Percentiles rank a stretch among this genome's conserved stretches.
phyloP scores from a whole-genome alignment of 2,329 filamentous ascomycete genomes.

The Myrmaecium sp. region DNA sequence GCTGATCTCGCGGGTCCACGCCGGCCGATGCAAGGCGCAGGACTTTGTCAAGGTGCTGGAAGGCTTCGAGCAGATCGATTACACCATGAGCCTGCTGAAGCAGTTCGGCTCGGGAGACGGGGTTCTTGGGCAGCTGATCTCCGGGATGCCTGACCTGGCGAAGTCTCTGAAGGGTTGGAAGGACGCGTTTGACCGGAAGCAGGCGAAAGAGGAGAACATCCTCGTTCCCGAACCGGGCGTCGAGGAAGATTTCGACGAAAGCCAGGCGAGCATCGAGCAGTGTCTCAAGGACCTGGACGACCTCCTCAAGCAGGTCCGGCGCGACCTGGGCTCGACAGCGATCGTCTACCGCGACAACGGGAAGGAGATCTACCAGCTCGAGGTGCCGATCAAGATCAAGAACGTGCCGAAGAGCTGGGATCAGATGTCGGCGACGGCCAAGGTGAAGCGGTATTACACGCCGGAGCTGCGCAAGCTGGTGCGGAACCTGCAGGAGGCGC shows the following conservation, averaged over 20 bases:
- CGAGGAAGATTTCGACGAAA: conserved; percentile 82
- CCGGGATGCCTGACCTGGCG: conserved; percentile 69
- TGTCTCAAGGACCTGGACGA: conserved; percentile 57
- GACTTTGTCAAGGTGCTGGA: conserved; percentile 90
- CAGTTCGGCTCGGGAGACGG: conserved; percentile 62
- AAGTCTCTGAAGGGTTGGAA: conserved; percentile 70
- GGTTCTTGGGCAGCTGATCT: conserved; percentile 67
- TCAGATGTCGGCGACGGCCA: conserved; percentile 87
- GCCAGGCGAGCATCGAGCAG: conserved; percentile 56
- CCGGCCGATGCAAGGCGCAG: conserved; percentile 71
- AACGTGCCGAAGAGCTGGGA: conserved; percentile 72
- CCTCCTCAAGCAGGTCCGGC: conserved; percentile 54
- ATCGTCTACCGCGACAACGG: conserved; percentile 52
- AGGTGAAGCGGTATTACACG: conserved; percentile 89
- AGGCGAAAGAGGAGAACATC: conserved; percentile 62
- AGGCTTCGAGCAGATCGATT: conserved; percentile 95
- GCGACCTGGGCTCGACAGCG: conserved; percentile 54
- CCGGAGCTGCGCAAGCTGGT: conserved; percentile 67
- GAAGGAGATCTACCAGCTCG: conserved; percentile 93
- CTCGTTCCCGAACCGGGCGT: conserved; percentile 75
- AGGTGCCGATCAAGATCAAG: conserved; percentile 72
- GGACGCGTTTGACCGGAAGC: conserved; percentile 70
- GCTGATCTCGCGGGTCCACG: conserved; percentile 85
- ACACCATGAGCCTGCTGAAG: conserved; percentile 67
- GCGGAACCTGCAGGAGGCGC: conserved; percentile 76